Conservation (phyloP, 805 yeast species). For the Saccharomycopsis schoenii region DNA sequence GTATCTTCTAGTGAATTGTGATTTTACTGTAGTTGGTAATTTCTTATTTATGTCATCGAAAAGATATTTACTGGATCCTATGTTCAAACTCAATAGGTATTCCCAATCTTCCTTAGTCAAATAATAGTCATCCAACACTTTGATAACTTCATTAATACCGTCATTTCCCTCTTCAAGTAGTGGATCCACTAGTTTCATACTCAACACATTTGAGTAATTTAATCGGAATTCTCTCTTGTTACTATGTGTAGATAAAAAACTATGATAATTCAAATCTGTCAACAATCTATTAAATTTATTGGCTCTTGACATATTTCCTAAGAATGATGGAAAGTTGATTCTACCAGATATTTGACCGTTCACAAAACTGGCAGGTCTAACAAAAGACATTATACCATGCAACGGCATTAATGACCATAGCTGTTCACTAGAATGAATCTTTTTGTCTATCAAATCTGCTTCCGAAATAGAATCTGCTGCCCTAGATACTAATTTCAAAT, state of each 20-base stretch:
- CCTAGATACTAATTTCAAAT: slow-evolving; percentile 51
- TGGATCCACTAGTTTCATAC: slow-evolving; percentile 48
- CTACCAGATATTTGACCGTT: slow-evolving; percentile 65
- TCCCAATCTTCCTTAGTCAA: slow-evolving; percentile 92
- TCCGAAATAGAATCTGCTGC: slow-evolving; percentile 87
- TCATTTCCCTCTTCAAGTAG: slow-evolving; percentile 44
- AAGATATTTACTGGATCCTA: slow-evolving; percentile 40
- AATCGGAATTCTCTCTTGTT: slow-evolving; percentile 65
- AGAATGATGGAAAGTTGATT: slow-evolving; percentile 72
- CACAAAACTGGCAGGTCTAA: slow-evolving; percentile 64
- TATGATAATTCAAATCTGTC: slow-evolving; percentile 83
- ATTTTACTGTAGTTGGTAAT: slow-evolving; percentile 67
- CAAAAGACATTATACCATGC: slow-evolving; percentile 80
- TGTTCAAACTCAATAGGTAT: slow-evolving; percentile 68
- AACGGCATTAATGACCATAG: slow-evolving; percentile 90
- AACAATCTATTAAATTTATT: slow-evolving; percentile 69
- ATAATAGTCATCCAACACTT: slow-evolving; percentile 75
- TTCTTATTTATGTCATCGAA: slow-evolving; percentile 43
- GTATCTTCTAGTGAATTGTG: slow-evolving; percentile 80
- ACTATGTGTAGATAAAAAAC: slow-evolving; percentile 70
- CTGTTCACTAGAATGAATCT: slow-evolving; percentile 85
- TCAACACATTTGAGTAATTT: slow-evolving; percentile 62
- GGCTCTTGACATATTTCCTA: slow-evolving; percentile 82
- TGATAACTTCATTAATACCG: slow-evolving; percentile 57
- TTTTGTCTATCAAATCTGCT: slow-evolving; percentile 70